Evolutionary conservation across 768 basidiomycete genomes (phyloP).

Genomic region (Trametes coccinea): DNA sequence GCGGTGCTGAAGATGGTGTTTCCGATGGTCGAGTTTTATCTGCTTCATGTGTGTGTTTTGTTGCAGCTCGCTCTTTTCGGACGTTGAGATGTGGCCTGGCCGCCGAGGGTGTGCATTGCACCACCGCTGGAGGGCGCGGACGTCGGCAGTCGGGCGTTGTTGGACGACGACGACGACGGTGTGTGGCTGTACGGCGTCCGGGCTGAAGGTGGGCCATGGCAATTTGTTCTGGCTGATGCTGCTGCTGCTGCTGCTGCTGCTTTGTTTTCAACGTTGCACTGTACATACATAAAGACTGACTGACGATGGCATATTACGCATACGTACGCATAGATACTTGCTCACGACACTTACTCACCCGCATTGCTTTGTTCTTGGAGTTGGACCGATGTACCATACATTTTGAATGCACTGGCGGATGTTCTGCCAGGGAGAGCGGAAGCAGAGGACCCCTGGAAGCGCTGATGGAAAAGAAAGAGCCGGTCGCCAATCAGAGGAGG

Average conservation of each 20-base stretch:
- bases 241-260: too few species aligned
- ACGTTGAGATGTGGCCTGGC: not conserved
- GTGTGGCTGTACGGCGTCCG: not conserved
- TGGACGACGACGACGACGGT: not conserved
- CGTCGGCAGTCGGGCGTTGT: not conserved
- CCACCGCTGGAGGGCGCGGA: too few species aligned
- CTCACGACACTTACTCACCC: not conserved
- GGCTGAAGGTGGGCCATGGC: constrained; percentile 10
- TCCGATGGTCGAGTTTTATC: constrained; percentile 27
- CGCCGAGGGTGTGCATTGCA: too few species aligned
- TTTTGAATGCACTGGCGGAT: not conserved
- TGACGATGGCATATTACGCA: not conserved
- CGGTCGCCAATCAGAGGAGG: constrained; percentile 11
- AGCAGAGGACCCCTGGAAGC: not conserved
- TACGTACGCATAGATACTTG: constrained; percentile 4
- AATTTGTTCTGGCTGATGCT: constrained; percentile 10
- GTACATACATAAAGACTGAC: not conserved
- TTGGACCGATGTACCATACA: not conserved
- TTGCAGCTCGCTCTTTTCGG: constrained; percentile 27
- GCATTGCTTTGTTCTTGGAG: not conserved
- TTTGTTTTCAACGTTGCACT: not conserved
- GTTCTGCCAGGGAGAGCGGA: not conserved
- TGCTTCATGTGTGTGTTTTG: constrained; percentile 31
- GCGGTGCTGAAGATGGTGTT: constrained; percentile 21
- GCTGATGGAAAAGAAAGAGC: not conserved